Conservation (phyloP, 1,284 basidiomycete genomes). For the Trametes hirsuta region DNA sequence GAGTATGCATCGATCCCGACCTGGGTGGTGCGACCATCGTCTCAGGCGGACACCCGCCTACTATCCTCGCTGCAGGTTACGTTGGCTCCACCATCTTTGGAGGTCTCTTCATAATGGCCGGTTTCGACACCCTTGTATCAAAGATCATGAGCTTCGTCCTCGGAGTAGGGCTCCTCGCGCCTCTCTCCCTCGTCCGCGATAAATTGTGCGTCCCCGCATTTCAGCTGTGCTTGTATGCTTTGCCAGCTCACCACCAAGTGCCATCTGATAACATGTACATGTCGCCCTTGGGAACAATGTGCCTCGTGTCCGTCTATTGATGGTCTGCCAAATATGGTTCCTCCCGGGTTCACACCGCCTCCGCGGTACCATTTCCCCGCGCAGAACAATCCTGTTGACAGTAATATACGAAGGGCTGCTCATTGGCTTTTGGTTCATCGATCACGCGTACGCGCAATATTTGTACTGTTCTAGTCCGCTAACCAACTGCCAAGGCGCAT, state of each 20-base stretch:
- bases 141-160: conserved; percentile 84
- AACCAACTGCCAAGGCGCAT: conserved; percentile 7
- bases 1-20: conserved; percentile 81
- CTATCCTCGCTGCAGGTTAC: conserved; percentile 77
- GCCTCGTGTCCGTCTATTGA: conserved; percentile 1
- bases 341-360: neutral
- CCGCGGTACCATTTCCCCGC: neutral
- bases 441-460: conserved; percentile 63
- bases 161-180: conserved; percentile 72
- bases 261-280: neutral
- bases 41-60: conserved; percentile 69
- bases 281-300: conserved; percentile 4
- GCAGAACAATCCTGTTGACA: conserved; percentile 78
- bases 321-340: neutral
- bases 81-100: conserved; percentile 79
- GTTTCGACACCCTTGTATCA: conserved; percentile 78
- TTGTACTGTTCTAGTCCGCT: neutral
- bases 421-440: conserved; percentile 85
- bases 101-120: conserved; percentile 76
- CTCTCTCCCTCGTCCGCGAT: conserved; percentile 78
- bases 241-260: neutral
- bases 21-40: conserved; percentile 79
- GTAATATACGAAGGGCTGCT: conserved; percentile 74
- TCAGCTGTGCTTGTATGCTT: neutral
- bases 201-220: conserved; percentile 61